Conservation (phyloP, 179 eudicot genomes). For the Beta macrorhiza region DNA sequence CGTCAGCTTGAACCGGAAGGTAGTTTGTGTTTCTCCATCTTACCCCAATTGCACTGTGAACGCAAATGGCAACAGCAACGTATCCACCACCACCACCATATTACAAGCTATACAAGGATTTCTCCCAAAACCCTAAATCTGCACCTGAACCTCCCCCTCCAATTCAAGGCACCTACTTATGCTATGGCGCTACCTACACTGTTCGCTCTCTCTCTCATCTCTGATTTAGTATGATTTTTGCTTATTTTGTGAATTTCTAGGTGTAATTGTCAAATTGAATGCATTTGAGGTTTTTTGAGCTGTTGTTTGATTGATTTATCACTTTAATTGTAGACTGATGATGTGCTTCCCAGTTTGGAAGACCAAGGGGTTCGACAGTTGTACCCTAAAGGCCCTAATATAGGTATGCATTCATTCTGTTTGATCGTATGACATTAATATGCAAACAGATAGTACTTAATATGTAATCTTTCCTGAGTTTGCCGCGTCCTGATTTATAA, state of each 20-base stretch:
- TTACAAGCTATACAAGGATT: conserved; percentile 81
- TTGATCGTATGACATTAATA: background rate
- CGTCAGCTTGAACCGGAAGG: too few species aligned
- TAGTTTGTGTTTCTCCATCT: background rate
- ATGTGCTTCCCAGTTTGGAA: conserved; percentile 79
- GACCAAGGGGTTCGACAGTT: conserved; percentile 91
- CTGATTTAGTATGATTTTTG: background rate
- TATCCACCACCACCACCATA: conserved; percentile 96
- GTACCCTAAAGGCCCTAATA: conserved; percentile 77
- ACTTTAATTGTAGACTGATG: conserved; percentile 62
- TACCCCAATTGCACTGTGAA: background rate
- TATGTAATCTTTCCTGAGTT: too few species aligned
- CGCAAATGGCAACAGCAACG: conserved; percentile 50
- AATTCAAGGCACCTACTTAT: conserved; percentile 63
- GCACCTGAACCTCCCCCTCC: conserved; percentile 85
- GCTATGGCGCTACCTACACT: conserved; percentile 71
- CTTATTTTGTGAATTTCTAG: background rate
- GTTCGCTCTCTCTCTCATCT: conserved; percentile 30
- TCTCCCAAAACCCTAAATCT: conserved; percentile 54
- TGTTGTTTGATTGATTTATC: background rate
- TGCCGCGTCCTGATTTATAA: too few species aligned
- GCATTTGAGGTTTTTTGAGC: conserved; percentile 2
- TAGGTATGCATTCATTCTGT: conserved; percentile 42
- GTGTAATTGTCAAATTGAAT: background rate
- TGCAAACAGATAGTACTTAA: too few species aligned